phyloP scores from a whole-genome alignment of 1,139 yeast species.

The Debaryomyces subglobosus region DNA sequence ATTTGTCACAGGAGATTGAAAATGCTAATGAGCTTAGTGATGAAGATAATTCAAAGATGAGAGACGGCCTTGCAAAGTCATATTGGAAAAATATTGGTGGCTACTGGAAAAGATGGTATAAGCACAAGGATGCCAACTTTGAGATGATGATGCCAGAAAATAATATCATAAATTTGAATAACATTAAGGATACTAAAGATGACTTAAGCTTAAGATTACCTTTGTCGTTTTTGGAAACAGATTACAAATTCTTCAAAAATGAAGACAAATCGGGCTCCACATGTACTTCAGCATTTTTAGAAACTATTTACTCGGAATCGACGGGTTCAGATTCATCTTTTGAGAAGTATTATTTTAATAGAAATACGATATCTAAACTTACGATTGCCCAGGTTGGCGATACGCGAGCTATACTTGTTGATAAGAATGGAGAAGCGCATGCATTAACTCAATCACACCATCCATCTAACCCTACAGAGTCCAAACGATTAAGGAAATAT shows the following conservation, averaged over 20 bases:
- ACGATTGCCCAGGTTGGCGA: conserved; percentile 95
- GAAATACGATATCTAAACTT: conserved; percentile 67
- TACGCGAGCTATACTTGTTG: conserved; percentile 83
- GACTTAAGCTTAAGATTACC: conserved; percentile 65
- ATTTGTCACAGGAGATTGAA: conserved; percentile 63
- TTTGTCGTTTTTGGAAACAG: conserved; percentile 63
- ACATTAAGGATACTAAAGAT: conserved; percentile 29
- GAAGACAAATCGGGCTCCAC: conserved; percentile 71
- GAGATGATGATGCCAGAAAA: conserved; percentile 42
- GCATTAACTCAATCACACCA: conserved; percentile 81
- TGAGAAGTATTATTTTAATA: conserved; percentile 67
- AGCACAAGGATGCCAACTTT: conserved; percentile 49
- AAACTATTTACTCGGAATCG: conserved; percentile 46
- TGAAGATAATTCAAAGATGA: conserved; percentile 28
- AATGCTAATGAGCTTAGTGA: conserved; percentile 24
- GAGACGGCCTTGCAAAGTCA: conserved; percentile 46
- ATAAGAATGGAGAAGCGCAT: conserved; percentile 75
- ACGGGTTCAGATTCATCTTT: conserved; percentile 32
- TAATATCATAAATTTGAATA: conserved; percentile 22
- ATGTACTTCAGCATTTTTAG: conserved; percentile 75
- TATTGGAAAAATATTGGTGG: conserved; percentile 72
- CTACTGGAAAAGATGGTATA: conserved; percentile 83
- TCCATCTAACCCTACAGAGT: conserved; percentile 81
- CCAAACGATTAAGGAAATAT: conserved; percentile 67
- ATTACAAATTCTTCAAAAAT: conserved; percentile 45